Conservation (phyloP, 179 eudicot species). For the Spergularia azorica region DNA sequence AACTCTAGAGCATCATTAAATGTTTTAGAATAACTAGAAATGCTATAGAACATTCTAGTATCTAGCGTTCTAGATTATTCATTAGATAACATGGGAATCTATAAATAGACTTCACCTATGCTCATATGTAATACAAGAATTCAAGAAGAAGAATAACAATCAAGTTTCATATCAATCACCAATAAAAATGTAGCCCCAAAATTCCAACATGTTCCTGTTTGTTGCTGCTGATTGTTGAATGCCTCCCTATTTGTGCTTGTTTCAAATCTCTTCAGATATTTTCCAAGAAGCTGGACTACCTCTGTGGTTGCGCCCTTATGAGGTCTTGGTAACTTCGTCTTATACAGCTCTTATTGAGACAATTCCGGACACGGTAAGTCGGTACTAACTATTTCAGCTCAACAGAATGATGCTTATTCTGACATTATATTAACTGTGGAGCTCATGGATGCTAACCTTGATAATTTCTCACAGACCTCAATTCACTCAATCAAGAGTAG, state of each 20-base stretch:
- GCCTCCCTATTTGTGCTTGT: background rate
- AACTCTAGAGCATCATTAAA: no score
- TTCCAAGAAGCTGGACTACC: constrained; percentile 99
- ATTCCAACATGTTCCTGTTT: constrained; percentile 7
- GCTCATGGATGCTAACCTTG: constrained; percentile 9
- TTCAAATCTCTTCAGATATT: constrained; percentile 59
- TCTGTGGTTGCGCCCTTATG: constrained; percentile 96
- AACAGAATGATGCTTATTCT: background rate
- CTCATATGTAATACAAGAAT: no score
- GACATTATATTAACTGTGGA: background rate
- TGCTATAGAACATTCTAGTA: no score
- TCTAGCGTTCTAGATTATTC: no score
- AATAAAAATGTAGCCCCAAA: no score
- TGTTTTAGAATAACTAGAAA: no score
- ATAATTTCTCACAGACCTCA: constrained; percentile 67
- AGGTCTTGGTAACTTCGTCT: constrained; percentile 95
- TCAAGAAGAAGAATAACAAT: no score
- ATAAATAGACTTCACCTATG: no score
- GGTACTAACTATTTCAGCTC: background rate
- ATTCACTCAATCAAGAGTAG: constrained; percentile 96
- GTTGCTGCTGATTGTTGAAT: constrained; percentile 2
- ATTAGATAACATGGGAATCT: no score
- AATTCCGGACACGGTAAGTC: constrained; percentile 91
- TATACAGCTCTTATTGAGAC: constrained; percentile 98
- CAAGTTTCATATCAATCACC: no score